A percentile compares a stretch with the other conserved stretches of the same genome.
These are phyloP conservation scores for Pyrenophora teres DNA, from an alignment of 2,329 filamentous ascomycete species.

Conservation along the genomic window DNA sequence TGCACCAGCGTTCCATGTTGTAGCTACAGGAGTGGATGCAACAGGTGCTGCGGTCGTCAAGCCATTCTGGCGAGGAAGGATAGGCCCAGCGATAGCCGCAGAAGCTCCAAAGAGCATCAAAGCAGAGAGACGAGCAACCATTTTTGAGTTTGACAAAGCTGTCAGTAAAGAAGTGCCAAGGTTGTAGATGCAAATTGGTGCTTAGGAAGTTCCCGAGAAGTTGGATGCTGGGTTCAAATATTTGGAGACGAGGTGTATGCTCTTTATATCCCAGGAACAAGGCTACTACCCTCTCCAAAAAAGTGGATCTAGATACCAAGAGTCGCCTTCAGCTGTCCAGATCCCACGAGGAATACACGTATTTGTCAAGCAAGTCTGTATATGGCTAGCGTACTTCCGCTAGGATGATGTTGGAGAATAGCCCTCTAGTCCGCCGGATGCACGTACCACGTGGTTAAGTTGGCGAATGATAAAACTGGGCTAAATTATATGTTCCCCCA, in stretches of 20 bases:
- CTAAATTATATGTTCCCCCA: conserved; percentile 15
- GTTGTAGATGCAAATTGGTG: conserved; percentile 21
- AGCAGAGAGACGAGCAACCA: conserved; percentile 29
- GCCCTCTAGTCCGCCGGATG: conserved; percentile 25
- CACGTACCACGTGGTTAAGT: conserved; percentile 21
- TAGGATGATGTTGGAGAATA: conserved; percentile 11
- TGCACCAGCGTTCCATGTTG: conserved; percentile 46
- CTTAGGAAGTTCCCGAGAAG: conserved; percentile 25
- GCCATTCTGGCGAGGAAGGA: conserved; percentile 29
- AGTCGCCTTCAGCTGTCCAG: too few relatives aligned
- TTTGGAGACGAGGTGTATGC: conserved; percentile 14
- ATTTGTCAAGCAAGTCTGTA: too few relatives aligned
- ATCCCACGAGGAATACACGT: too few relatives aligned
- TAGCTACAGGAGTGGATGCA: conserved; percentile 9
- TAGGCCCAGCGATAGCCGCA: conserved; percentile 34
- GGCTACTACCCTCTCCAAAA: not conserved
- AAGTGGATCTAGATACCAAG: too few relatives aligned
- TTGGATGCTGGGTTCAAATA: conserved; percentile 23
- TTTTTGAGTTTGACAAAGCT: conserved; percentile 16
- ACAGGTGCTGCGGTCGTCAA: conserved; percentile 24
- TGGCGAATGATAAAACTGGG: conserved; percentile 12
- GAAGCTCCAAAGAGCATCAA: conserved; percentile 35
- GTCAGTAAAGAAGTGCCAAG: conserved; percentile 5
- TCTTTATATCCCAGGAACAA: conserved; percentile 27
- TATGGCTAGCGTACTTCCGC: conserved; percentile 2